These are phyloP conservation scores for Apophysomyces sp. DNA, from an alignment of 371 early-diverging fungal species.

Conservation along the genomic window DNA sequence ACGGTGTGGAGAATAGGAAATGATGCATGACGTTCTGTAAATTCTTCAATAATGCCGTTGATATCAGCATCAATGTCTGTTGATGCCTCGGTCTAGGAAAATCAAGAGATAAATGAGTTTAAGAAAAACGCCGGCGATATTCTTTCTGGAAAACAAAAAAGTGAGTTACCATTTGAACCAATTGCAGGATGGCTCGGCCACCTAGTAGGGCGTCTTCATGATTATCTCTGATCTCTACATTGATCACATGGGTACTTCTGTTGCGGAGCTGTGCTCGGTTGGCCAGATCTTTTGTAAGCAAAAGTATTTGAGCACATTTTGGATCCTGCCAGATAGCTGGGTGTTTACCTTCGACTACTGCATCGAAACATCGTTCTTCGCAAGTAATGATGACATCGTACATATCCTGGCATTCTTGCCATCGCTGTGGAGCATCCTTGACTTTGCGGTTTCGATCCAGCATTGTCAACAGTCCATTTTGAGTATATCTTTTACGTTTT, in stretches of 20 bases:
- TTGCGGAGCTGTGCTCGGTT: constrained; percentile 66
- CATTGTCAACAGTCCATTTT: constrained; percentile 89
- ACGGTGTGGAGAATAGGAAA: constrained; percentile 59
- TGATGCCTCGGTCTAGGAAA: constrained; percentile 60
- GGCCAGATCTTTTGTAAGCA: constrained; percentile 66
- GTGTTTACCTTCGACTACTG: constrained; percentile 83
- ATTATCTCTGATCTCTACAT: constrained; percentile 95
- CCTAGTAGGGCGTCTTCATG: constrained; percentile 88
- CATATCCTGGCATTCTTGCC: constrained; percentile 72
- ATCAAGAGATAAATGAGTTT: background rate
- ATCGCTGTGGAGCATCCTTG: constrained; percentile 88
- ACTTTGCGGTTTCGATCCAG: constrained; percentile 90
- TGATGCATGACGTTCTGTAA: constrained; percentile 58
- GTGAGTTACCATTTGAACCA: constrained; percentile 64
- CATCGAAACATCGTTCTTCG: constrained; percentile 95
- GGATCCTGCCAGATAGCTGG: background rate
- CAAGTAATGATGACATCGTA: constrained; percentile 96
- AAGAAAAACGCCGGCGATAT: too few relatives aligned
- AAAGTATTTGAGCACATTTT: background rate
- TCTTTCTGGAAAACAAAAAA: background rate
- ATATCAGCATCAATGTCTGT: constrained; percentile 84
- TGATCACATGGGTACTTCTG: constrained; percentile 90
- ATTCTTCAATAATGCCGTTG: constrained; percentile 74
- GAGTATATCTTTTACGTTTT: constrained; percentile 61
- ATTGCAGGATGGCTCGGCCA: constrained; percentile 77